phyloP scores from a whole-genome alignment of 352 stramenopile genomes.

The Thalassiosira mediterranea region DNA sequence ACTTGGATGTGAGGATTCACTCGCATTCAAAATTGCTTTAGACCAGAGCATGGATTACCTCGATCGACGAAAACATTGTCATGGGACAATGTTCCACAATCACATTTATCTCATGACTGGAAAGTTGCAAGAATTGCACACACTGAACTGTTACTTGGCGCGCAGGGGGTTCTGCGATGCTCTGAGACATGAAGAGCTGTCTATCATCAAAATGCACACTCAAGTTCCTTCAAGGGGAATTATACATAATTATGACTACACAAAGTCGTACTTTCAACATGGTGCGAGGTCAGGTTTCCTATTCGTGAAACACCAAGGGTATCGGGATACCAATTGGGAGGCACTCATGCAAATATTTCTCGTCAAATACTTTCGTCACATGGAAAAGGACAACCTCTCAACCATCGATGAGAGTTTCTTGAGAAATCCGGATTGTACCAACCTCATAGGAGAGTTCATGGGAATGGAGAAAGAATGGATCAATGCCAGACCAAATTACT shows the following conservation, averaged over 20 bases:
- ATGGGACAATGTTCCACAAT: slow-evolving; percentile 5
- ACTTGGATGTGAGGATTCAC: not conserved
- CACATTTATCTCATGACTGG: slow-evolving; percentile 28
- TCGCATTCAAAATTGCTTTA: slow-evolving; percentile 15
- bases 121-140: slow-evolving; percentile 19
- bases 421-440: slow-evolving; percentile 22
- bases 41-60: slow-evolving; percentile 6
- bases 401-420: slow-evolving; percentile 18
- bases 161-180: not conserved
- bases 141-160: slow-evolving; percentile 18
- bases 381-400: slow-evolving; percentile 12
- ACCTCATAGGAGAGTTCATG: slow-evolving; percentile 15
- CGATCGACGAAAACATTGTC: not conserved
- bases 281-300: not conserved
- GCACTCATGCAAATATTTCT: slow-evolving; percentile 18
- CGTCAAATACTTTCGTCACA: slow-evolving; percentile 22
- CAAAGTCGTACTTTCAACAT: slow-evolving; percentile 21
- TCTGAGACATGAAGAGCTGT: not conserved
- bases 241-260: not conserved
- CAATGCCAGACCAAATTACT: not conserved
- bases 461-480: slow-evolving; percentile 34
- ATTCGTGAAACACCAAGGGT: not conserved
- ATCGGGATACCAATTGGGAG: not conserved
- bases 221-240: not conserved
- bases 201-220: not conserved